These are phyloP conservation scores for Drechslera avenae DNA, from an alignment of 2,329 filamentous ascomycete genomes.

Conservation along the genomic window DNA sequence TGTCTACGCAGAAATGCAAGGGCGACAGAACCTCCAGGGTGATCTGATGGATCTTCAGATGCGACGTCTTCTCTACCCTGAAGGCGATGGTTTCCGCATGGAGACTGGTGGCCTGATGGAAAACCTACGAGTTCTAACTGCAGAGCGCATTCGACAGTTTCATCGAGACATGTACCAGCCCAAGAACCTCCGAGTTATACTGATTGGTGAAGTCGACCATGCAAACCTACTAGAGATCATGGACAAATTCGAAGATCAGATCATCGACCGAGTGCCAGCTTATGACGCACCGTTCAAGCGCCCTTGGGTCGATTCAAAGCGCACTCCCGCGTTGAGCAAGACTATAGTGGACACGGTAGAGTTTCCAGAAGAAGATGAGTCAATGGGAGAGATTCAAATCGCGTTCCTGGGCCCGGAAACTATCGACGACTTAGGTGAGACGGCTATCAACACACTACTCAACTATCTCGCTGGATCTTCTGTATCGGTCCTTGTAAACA, in stretches of 20 bases:
- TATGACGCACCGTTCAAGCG: conserved; percentile 77
- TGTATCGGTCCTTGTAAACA: conserved; percentile 88
- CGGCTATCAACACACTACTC: conserved; percentile 78
- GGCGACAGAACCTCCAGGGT: conserved; percentile 79
- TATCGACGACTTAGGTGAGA: conserved; percentile 65
- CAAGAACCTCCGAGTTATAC: conserved; percentile 87
- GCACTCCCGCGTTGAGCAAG: conserved; percentile 72
- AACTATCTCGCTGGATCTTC: conserved; percentile 92
- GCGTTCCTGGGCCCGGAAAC: conserved; percentile 86
- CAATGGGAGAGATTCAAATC: conserved; percentile 83
- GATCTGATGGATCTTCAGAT: conserved; percentile 89
- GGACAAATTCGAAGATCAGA: conserved; percentile 85
- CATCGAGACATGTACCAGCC: conserved; percentile 98
- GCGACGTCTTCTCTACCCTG: conserved; percentile 80
- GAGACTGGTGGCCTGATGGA: conserved; percentile 99
- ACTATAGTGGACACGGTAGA: conserved; percentile 79
- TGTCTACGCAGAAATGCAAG: conserved; percentile 99
- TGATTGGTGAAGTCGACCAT: conserved; percentile 92
- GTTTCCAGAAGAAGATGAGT: conserved; percentile 97
- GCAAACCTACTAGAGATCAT: conserved; percentile 77
- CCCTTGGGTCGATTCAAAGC: conserved; percentile 89
- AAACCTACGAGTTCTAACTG: conserved; percentile 80
- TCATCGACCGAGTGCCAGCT: conserved; percentile 79
- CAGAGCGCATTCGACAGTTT: conserved; percentile 90
- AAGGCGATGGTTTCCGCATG: conserved; percentile 90